Evolutionary conservation across 1,139 yeast species (phyloP), one percentile per base, ranked within the genome.

Genomic region (Tardiomyces depauwii): DNA sequence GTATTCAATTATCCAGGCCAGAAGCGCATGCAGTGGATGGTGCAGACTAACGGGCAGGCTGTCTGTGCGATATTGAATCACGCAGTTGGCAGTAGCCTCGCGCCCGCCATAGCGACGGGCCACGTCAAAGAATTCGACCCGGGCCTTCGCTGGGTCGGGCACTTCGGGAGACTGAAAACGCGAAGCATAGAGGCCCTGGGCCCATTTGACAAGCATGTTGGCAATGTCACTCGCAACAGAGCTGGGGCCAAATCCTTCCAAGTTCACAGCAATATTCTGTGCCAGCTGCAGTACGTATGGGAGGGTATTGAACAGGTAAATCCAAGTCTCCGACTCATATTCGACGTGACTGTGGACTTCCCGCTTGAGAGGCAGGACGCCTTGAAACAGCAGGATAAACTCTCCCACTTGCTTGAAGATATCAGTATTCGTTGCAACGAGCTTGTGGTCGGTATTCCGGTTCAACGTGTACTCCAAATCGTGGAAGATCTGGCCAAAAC

Each of bases 291-390:
- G 54, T 5, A 67, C 59, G 40, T 60, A 65, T 2, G 71, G 85
- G 51, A 82, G 78, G 30, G 88, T 80, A 53, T 84, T 85, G 63
- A 86, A 86, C 57, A 78, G 86, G 0, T 85, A 77, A 0, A 91
- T 80, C 71, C 91, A 89, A 46, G 84, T 88, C 18, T 86, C 87
- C 42, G 81, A 81, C 59, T 91, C 98, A 59, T 84, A 91, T 59
- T 89, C 96, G 12, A 91, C 87, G 61, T 91, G 98, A 49, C 78
- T 80, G 13, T 75, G 72, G n/a, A 78, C 77, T 58, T 87, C 95
- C 51, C 97, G 72, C 53, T 73, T 75, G 56, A 87, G 67, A 0
- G 84, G 82, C 0, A 94, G 84, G 45, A 80, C 74, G 2, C 95
- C 93, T 62, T 89, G 95, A 59, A 89, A 87, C 25, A 86, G 68